Base-by-base conservation (phyloP, 108 stramenopile species). In the Skeletonema potamos region DNA sequence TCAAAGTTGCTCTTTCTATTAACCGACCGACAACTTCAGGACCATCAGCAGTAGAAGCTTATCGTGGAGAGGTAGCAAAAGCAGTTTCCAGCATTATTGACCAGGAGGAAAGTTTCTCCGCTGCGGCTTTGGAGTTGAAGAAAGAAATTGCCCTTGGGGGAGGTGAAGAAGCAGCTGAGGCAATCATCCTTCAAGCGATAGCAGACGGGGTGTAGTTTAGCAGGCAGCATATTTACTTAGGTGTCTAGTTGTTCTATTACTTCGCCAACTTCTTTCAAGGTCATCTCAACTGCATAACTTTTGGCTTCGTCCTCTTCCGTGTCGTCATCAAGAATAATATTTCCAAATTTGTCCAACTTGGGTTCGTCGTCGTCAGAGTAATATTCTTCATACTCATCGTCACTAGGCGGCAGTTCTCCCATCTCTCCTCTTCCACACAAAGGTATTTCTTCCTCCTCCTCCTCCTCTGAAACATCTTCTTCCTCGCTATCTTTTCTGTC, bases 371-470 rank as follows among this genome's bases (percentile, higher is more conserved):
- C 61, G 27, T 78, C 73, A 62, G 69, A 70, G 9, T 82, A 36
- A 48, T 85, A 71, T 62, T 81, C 86, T 30, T 82, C 80, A 57
- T 83, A 74, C 43, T 81, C 84, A 58, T 81, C 74, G 55, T 83
- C 82, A 44, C 75, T 81, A 2, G 86, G 86, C 27, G 86, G 86
- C 37, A 87, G 48, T 27, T 87, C 86, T 46, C 65, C 72, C 66
- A 82, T 70, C 28, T 63, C 58, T 27, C 72, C 70, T 63, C 70
- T 71, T 51, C 75, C 79, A 41, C 72, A 84, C 18, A 55, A 46
- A n/a, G 72, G 74, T 3, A 68, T 26, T 18, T 73, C 72, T 39
- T 68, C 74, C 34, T 57, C 61, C 44, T 68, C 63, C 8, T 78
- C 72, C 4, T 54, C 43, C n/a, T 77, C 62, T 13, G 66, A 70